These are phyloP conservation scores for Moricandia arvensis DNA, from an alignment of 345 rosid species.

Conservation along the genomic window DNA sequence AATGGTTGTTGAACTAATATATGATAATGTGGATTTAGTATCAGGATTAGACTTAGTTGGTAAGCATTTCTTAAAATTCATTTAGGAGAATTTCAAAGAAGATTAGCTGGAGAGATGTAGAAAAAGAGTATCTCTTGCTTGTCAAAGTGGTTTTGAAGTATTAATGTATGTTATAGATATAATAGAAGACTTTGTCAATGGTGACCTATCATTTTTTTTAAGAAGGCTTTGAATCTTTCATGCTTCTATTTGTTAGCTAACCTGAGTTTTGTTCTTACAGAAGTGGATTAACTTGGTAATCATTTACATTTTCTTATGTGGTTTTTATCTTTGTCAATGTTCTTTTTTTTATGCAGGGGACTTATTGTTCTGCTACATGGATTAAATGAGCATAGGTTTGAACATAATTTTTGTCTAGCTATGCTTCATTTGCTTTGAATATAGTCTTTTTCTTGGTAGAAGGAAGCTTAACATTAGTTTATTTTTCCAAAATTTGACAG, in stretches of 20 bases:
- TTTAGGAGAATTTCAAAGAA: not conserved
- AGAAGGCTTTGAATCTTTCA: not conserved
- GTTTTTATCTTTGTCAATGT: not conserved
- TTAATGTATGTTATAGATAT: not conserved
- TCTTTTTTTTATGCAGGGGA: constrained; percentile 57
- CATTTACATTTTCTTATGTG: not conserved
- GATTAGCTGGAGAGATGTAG: constrained; percentile 16
- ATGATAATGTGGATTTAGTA: not conserved
- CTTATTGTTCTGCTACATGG: constrained; percentile 78
- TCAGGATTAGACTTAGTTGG: constrained; percentile 18
- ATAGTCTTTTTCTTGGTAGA: not conserved
- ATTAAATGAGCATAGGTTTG: constrained; percentile 90
- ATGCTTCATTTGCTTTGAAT: not conserved
- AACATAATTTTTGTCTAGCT: not conserved
- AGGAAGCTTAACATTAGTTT: not conserved
- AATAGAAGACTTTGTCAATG: not conserved
- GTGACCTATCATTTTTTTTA: no score
- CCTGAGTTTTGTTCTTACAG: not conserved
- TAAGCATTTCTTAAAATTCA: constrained; percentile 1
- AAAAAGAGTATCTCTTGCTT: not conserved
- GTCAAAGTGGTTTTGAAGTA: not conserved
- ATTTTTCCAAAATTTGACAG: constrained; percentile 37
- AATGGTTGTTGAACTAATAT: constrained; percentile 14
- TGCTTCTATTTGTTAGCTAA: not conserved
- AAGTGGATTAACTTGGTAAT: not conserved